Percentiles rank a stretch among this genome's conserved stretches.
Conservation (phyloP, 1,284 basidiomycete genomes). For the Hypsizygus ulmarius region DNA sequence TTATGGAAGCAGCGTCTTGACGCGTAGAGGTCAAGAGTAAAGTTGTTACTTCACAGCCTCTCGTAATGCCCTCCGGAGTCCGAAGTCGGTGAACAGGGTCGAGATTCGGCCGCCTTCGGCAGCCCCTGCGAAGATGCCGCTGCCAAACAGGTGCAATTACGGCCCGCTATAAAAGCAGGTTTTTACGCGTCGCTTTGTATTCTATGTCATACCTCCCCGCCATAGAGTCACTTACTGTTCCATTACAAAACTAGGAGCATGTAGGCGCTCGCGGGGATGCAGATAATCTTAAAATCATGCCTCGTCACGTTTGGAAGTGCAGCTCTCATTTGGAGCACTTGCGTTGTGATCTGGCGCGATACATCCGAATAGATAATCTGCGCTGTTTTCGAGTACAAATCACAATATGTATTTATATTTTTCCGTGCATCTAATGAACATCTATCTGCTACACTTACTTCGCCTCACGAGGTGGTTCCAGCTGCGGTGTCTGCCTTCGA, state of each 20-base stretch:
- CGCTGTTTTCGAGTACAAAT: background rate
- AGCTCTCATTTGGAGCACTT: constrained; percentile 19
- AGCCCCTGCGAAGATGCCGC: background rate
- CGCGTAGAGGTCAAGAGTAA: background rate
- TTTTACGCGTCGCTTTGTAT: constrained; percentile 4
- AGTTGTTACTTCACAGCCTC: constrained; percentile 8
- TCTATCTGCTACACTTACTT: constrained; percentile 5
- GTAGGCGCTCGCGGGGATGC: constrained; percentile 64
- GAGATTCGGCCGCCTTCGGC: background rate
- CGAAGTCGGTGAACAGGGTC: background rate
- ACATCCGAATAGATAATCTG: constrained; percentile 20
- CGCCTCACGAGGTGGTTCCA: background rate
- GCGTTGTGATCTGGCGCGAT: constrained; percentile 29
- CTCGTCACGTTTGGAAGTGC: constrained; percentile 27
- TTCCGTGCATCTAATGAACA: constrained; percentile 1
- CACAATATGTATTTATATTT: background rate
- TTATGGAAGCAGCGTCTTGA: background rate
- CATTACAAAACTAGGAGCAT: constrained; percentile 39
- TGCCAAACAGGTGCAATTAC: constrained; percentile 15
- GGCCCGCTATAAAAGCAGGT: constrained; percentile 7
- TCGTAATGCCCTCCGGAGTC: background rate
- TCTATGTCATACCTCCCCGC: constrained; percentile 48
- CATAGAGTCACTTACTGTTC: constrained; percentile 64
- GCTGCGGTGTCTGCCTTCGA: constrained; percentile 28
- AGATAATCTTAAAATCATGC: constrained; percentile 39